Conservation (phyloP, 495 filamentous ascomycete species). For the Glonium stellatum region DNA sequence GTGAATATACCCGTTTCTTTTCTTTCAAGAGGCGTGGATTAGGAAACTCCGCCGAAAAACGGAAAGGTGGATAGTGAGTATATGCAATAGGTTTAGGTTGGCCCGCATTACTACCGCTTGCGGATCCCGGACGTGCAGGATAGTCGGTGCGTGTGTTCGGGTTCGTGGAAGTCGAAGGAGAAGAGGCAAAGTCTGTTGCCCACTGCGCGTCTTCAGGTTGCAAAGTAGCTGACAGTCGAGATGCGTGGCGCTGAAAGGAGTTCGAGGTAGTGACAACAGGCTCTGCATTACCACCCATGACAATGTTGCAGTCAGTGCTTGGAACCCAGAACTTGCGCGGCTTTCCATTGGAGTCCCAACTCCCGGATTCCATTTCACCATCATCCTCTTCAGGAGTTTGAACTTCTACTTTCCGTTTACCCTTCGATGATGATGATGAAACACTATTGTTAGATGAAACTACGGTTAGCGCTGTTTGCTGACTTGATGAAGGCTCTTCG, state of each 20-base stretch:
- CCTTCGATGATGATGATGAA: slow-evolving; percentile 33
- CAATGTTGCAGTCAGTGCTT: slow-evolving; percentile 50
- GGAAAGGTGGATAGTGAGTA: slow-evolving; percentile 52
- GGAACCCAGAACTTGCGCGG: slow-evolving; percentile 54
- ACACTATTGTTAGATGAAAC: neutral
- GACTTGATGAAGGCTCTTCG: slow-evolving; percentile 26
- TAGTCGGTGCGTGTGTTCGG: slow-evolving; percentile 17
- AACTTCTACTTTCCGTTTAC: slow-evolving; percentile 32
- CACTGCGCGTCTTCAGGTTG: slow-evolving; percentile 46
- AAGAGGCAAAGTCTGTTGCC: slow-evolving; percentile 45
- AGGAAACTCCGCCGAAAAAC: slow-evolving; percentile 54
- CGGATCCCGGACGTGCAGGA: slow-evolving; percentile 27
- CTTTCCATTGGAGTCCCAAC: slow-evolving; percentile 47
- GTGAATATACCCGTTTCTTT: slow-evolving; percentile 54
- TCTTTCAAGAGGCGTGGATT: slow-evolving; percentile 51
- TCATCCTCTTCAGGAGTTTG: slow-evolving; percentile 13
- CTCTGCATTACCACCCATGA: slow-evolving; percentile 48
- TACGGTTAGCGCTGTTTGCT: slow-evolving; percentile 2
- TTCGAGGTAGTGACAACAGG: slow-evolving; percentile 39
- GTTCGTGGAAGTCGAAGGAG: slow-evolving; percentile 27
- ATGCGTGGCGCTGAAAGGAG: slow-evolving; percentile 36
- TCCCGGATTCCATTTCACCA: slow-evolving; percentile 40
- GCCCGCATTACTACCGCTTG: slow-evolving; percentile 29
- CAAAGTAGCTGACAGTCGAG: slow-evolving; percentile 40
- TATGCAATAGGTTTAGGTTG: slow-evolving; percentile 40